Evolutionary conservation across 2,329 filamentous ascomycete species (phyloP).

Genomic region (Fusarium phyllophilum): DNA sequence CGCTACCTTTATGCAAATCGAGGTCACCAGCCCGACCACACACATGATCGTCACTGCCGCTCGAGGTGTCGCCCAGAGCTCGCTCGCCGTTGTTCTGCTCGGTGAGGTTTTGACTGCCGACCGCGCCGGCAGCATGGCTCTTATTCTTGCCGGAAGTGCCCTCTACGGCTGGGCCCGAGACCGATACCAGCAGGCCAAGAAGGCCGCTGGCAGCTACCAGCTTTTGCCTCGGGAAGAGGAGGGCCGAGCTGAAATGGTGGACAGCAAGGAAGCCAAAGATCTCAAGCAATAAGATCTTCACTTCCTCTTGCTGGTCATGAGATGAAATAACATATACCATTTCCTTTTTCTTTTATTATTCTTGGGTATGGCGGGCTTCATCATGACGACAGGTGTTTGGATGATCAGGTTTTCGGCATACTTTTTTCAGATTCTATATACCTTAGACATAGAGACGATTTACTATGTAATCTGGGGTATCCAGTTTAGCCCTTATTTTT

Average conservation of each 20-base stretch:
- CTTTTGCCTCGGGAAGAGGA: slow-evolving; percentile 38
- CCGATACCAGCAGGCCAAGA: slow-evolving; percentile 40
- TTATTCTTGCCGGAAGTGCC: slow-evolving; percentile 40
- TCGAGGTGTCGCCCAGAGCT: slow-evolving; percentile 42
- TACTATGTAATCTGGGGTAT: slow-evolving; percentile 32
- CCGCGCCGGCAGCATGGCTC: slow-evolving; percentile 41
- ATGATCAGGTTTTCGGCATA: slow-evolving; percentile 19
- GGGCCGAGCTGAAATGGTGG: slow-evolving; percentile 19
- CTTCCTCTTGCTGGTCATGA: not conserved
- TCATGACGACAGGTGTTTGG: slow-evolving; percentile 31
- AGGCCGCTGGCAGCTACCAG: slow-evolving; percentile 39
- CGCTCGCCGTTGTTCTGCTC: slow-evolving; percentile 40
- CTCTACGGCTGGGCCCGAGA: slow-evolving; percentile 43
- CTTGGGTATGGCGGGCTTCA: slow-evolving; percentile 26
- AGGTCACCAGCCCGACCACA: slow-evolving; percentile 43
- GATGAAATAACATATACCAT: slow-evolving; percentile 9
- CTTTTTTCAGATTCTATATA: slow-evolving; percentile 25
- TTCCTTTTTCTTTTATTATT: slow-evolving; percentile 20
- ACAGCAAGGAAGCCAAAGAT: slow-evolving; percentile 34
- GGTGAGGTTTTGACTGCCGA: slow-evolving; percentile 41
- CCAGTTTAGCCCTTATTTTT: not conserved
- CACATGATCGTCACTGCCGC: slow-evolving; percentile 44
- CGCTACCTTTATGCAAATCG: slow-evolving; percentile 44
- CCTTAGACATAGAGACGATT: slow-evolving; percentile 33
- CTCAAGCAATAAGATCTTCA: slow-evolving; percentile 7